Evolutionary conservation across 31 red algal genomes (phyloP).

Genomic region (Odonthalia washingtoniensis): DNA sequence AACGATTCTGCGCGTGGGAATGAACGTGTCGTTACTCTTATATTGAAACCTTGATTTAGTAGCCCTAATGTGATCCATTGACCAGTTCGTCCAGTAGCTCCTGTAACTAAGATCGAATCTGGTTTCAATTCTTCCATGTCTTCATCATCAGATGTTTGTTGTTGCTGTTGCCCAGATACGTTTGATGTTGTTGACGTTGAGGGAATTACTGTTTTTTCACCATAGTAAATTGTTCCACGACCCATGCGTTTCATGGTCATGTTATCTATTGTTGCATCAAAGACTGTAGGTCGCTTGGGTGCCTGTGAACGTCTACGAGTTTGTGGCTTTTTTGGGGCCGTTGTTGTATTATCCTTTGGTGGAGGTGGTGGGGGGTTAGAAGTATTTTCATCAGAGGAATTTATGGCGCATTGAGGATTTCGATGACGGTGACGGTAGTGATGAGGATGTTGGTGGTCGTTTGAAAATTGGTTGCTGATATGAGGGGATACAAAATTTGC

Average conservation of each 20-base stretch:
- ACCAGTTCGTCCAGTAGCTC: conserved; percentile 70
- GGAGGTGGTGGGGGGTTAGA: not conserved
- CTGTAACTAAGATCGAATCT: conserved; percentile 72
- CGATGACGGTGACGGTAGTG: not conserved
- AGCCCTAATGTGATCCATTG: conserved; percentile 83
- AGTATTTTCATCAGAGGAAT: not conserved
- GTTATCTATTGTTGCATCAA: conserved; percentile 74
- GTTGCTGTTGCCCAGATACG: not conserved
- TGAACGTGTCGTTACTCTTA: conserved; percentile 57
- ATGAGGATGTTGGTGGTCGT: not conserved
- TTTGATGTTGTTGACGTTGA: not conserved
- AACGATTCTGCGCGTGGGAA: conserved; percentile 63
- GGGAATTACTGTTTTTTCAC: conserved; percentile 38
- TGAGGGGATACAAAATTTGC: too few species aligned
- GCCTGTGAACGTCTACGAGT: conserved; percentile 20
- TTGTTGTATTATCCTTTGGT: conserved; percentile 8
- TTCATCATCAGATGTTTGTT: not conserved
- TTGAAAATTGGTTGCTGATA: too few species aligned
- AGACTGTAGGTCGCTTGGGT: conserved; percentile 32
- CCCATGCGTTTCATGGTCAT: conserved; percentile 78
- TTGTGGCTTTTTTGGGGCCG: not conserved
- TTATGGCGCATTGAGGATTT: not conserved
- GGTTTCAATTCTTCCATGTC: conserved; percentile 60
- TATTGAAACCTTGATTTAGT: conserved; percentile 73
- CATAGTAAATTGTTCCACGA: conserved; percentile 77